Evolutionary conservation across 257 asterid species (phyloP).

Genomic region (Eustoma russellianum): DNA sequence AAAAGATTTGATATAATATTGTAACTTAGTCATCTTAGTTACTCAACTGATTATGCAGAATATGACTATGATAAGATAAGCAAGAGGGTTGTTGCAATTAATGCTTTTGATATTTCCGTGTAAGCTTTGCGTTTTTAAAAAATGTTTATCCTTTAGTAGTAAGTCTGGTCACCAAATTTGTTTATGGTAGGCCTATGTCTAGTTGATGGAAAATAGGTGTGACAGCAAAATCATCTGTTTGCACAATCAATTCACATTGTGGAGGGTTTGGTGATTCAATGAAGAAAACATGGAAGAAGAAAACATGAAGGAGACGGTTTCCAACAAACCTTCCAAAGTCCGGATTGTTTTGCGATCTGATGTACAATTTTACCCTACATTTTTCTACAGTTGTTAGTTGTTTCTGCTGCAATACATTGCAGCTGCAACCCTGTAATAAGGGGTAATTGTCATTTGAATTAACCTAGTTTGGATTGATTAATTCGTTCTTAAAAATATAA

Average conservation of each 20-base stretch:
- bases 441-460: too few species aligned
- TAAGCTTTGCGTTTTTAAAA: slow-evolving; percentile 5
- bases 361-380: too few species aligned
- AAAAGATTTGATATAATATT: slow-evolving; percentile 8
- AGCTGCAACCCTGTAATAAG: too few species aligned
- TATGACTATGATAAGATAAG: neutral
- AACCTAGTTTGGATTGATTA: too few species aligned
- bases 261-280: neutral
- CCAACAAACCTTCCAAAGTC: too few species aligned
- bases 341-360: too few species aligned
- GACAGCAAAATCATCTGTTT: slow-evolving; percentile 9
- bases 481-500: too few species aligned
- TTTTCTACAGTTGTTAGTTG: too few species aligned
- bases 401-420: too few species aligned
- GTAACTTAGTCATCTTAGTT: slow-evolving; percentile 1
- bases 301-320: too few species aligned
- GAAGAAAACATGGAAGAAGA: neutral
- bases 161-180: neutral
- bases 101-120: slow-evolving; percentile 7
- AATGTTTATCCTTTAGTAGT: slow-evolving; percentile 10
- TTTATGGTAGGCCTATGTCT: slow-evolving; percentile 8
- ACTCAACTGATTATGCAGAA: neutral
- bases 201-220: neutral
- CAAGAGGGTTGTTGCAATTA: slow-evolving; percentile 9
- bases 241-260: neutral